phyloP scores from a whole-genome alignment of 2,329 filamentous ascomycete genomes.

The Talaromyces verruculosus region DNA sequence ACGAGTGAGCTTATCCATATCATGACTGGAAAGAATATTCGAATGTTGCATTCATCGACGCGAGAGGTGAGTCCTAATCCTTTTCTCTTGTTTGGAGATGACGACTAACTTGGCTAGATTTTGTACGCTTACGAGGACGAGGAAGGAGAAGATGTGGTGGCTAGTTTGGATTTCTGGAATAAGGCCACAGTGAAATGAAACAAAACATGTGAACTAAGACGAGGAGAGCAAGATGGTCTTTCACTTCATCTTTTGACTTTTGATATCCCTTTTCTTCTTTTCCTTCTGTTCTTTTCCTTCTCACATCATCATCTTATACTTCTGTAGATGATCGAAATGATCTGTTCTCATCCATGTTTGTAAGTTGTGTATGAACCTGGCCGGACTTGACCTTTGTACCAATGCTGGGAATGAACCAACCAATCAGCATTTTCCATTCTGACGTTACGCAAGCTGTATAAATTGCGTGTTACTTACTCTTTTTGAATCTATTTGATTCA shows the following conservation, averaged over 20 bases:
- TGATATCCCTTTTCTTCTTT: slow-evolving; percentile 23
- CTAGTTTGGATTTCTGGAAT: slow-evolving; percentile 95
- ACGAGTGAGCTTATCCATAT: slow-evolving; percentile 89
- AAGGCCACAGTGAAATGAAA: slow-evolving; percentile 11
- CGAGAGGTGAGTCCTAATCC: slow-evolving; percentile 70
- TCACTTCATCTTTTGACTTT: background rate
- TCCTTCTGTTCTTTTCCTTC: slow-evolving; percentile 22
- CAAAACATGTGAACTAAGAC: background rate
- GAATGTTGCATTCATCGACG: slow-evolving; percentile 95
- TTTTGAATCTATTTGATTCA: background rate
- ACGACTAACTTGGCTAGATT: slow-evolving; percentile 60
- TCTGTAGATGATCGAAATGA: slow-evolving; percentile 10
- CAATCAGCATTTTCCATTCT: background rate
- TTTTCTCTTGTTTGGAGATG: slow-evolving; percentile 23
- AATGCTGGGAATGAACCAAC: background rate
- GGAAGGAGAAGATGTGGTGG: slow-evolving; percentile 85
- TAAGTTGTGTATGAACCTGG: slow-evolving; percentile 8
- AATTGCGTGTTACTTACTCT: slow-evolving; percentile 35
- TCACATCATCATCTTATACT: slow-evolving; percentile 11
- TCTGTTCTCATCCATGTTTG: background rate
- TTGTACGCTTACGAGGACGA: slow-evolving; percentile 98
- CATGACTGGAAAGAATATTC: slow-evolving; percentile 91
- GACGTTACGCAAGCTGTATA: slow-evolving; percentile 29
- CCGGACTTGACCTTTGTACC: background rate
- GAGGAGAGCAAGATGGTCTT: slow-evolving; percentile 5